Evolutionary conservation across 495 filamentous ascomycete genomes (phyloP).

Genomic region (Hypoxylon rickii): DNA sequence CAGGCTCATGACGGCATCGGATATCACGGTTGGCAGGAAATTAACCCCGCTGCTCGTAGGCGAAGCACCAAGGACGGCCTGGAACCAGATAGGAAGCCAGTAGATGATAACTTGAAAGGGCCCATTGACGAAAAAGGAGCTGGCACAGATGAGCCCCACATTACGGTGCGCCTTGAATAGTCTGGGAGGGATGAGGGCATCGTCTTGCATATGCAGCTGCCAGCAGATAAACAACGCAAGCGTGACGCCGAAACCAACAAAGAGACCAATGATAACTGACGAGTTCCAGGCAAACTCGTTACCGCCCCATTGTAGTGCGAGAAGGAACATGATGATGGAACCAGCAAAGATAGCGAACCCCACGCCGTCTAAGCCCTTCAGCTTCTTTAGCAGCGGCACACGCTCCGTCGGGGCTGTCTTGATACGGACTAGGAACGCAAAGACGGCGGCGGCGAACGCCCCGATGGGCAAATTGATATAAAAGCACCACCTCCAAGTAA

Average conservation of each 20-base stretch:
- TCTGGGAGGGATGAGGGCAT: conserved; percentile 54
- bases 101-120: conserved; percentile 42
- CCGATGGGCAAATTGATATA: conserved; percentile 58
- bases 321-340: conserved; percentile 42
- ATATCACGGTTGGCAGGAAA: conserved; percentile 13
- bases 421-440: conserved; percentile 48
- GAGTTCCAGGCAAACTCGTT: conserved; percentile 47
- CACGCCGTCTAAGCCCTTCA: conserved; percentile 45
- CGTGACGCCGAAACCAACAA: conserved; percentile 51
- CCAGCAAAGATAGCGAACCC: conserved; percentile 47
- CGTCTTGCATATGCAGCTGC: conserved; percentile 48
- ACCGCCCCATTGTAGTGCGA: conserved; percentile 55
- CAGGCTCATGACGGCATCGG: conserved; percentile 10
- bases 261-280: conserved; percentile 42
- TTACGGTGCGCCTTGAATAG: conserved; percentile 17
- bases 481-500: conserved; percentile 53
- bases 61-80: conserved; percentile 31
- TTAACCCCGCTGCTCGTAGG: conserved; percentile 5
- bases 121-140: conserved; percentile 27
- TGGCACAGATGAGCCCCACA: neutral
- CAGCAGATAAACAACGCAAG: conserved; percentile 50
- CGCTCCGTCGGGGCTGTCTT: conserved; percentile 43
- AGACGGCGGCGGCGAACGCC: conserved; percentile 50
- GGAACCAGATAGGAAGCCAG: conserved; percentile 47
- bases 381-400: conserved; percentile 22